Percentiles rank a stretch among this genome's conserved stretches.
Conservation (phyloP, 441 rosid species). For the Macaranga tanarius region DNA sequence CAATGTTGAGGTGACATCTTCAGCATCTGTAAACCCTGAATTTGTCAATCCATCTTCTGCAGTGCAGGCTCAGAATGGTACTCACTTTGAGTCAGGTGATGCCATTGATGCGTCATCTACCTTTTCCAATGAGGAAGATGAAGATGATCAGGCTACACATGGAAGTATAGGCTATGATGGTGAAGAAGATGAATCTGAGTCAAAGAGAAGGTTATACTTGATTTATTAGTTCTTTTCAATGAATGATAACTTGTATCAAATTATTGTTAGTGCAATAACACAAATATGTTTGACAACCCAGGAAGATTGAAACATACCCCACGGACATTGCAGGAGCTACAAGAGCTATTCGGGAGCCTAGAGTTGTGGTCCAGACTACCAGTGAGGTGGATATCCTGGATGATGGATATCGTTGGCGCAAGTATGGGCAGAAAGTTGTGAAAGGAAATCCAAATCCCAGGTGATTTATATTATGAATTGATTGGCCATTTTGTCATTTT, state of each 20-base stretch:
- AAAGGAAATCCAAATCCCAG: constrained; percentile 98
- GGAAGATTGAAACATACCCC: constrained; percentile 63
- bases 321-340: constrained; percentile 76
- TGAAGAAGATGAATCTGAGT: constrained; percentile 59
- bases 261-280: constrained; percentile 13
- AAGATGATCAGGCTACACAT: constrained; percentile 55
- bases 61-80: constrained; percentile 33
- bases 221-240: neutral
- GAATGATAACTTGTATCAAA: neutral
- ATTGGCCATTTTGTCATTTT: constrained; percentile 4
- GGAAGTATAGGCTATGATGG: constrained; percentile 50
- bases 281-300: constrained; percentile 25
- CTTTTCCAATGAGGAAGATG: constrained; percentile 57
- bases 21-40: constrained; percentile 45
- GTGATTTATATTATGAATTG: constrained; percentile 29
- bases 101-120: constrained; percentile 59
- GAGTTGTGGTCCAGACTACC: constrained; percentile 92
- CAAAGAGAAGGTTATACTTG: constrained; percentile 54
- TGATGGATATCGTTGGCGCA: constrained; percentile 98
- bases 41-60: constrained; percentile 42
- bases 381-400: constrained; percentile 97
- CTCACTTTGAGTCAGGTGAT: constrained; percentile 49
- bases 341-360: constrained; percentile 88
- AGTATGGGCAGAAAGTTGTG: constrained; percentile 98
- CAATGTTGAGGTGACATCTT: constrained; percentile 60